Evolutionary conservation across 2,329 filamentous ascomycete species (phyloP).

Genomic region (Fonsecaea pedrosoi): DNA sequence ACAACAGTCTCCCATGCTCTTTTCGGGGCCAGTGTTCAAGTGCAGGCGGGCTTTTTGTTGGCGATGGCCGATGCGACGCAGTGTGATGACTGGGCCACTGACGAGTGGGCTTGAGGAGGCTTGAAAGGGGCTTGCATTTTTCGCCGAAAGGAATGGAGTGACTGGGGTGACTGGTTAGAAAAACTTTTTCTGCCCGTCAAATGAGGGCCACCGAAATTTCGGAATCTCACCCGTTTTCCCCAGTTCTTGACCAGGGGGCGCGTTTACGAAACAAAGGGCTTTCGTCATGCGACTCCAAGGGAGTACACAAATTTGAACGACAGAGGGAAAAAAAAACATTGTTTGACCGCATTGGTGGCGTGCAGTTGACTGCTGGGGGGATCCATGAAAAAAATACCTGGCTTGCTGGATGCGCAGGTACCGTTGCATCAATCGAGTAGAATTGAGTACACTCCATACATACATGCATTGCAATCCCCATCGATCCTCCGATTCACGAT

Average conservation of each 20-base stretch:
- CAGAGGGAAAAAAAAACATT: slow-evolving; percentile 1
- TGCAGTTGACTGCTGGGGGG: background rate
- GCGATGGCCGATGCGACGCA: background rate
- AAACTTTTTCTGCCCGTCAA: background rate
- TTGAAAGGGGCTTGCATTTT: background rate
- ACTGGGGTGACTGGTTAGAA: background rate
- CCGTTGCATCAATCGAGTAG: background rate
- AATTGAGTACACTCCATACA: background rate
- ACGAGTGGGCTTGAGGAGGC: background rate
- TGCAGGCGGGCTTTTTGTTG: background rate
- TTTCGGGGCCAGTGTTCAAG: background rate
- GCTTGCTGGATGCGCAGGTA: background rate
- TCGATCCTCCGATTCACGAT: background rate
- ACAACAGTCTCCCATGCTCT: slow-evolving; percentile 15
- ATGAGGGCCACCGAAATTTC: slow-evolving; percentile 1
- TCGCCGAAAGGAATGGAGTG: background rate
- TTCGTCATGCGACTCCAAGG: background rate
- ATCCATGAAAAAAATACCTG: background rate
- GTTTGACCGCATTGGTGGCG: background rate
- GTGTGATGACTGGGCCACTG: background rate
- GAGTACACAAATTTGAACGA: background rate
- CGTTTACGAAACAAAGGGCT: slow-evolving; percentile 4
- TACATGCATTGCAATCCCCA: background rate
- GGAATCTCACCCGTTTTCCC: slow-evolving; percentile 2
- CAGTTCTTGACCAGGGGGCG: background rate